Evolutionary conservation across 108 stramenopile species (phyloP).

Genomic region (Conticribra guillardii): DNA sequence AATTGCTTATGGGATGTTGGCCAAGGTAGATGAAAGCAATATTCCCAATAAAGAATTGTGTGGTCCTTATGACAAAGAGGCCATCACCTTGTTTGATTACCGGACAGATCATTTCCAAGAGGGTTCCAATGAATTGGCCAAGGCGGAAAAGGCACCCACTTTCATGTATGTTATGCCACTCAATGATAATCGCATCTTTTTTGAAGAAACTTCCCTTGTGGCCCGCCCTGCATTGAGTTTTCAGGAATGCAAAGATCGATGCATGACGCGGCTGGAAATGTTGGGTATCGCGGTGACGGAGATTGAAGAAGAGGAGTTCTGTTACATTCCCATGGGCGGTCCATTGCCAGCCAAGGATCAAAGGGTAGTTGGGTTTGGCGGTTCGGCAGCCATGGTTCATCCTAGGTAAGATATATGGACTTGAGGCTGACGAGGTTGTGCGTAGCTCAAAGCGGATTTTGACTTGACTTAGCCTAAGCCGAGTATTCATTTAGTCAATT

Average conservation of each 20-base stretch:
- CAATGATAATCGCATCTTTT: constrained; percentile 79
- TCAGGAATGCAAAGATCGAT: constrained; percentile 93
- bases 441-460: too few relatives aligned
- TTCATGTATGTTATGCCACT: constrained; percentile 99
- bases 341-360: constrained; percentile 86
- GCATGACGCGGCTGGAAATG: constrained; percentile 75
- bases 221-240: constrained; percentile 89
- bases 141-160: constrained; percentile 76
- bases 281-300: constrained; percentile 85
- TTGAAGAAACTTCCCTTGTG: constrained; percentile 94
- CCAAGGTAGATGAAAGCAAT: constrained; percentile 72
- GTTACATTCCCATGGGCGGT: constrained; percentile 97
- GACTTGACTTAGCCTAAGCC: too few relatives aligned
- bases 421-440: too few relatives aligned
- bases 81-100: constrained; percentile 97
- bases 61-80: constrained; percentile 92
- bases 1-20: constrained; percentile 93
- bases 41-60: constrained; percentile 48
- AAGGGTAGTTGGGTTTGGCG: constrained; percentile 90
- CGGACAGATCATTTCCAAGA: constrained; percentile 86
- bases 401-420: too few relatives aligned
- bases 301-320: constrained; percentile 93
- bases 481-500: too few relatives aligned
- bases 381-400: constrained; percentile 92
- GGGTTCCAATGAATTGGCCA: constrained; percentile 39